Evolutionary conservation across 2,329 filamentous ascomycete species (phyloP).

Genomic region (Diatrype stigma): DNA sequence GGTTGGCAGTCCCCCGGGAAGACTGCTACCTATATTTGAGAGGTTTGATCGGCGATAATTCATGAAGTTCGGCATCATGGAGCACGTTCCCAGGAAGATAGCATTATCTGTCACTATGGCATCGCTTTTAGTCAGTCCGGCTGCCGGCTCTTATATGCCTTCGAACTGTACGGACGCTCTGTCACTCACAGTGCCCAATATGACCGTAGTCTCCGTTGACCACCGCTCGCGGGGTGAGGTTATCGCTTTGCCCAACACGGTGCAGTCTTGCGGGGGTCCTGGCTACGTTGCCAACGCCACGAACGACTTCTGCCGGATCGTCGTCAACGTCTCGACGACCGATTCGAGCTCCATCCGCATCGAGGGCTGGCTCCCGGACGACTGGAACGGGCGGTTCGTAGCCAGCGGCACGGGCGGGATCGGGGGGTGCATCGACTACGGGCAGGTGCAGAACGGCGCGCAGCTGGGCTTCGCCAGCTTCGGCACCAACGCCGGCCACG

Average conservation of each 20-base stretch:
- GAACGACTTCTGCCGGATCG: conserved; percentile 8
- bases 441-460: conserved; percentile 33
- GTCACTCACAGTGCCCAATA: neutral
- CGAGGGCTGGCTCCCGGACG: conserved; percentile 15
- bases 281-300: conserved; percentile 7
- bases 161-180: too few species aligned
- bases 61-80: too few species aligned
- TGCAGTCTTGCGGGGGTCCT: conserved; percentile 9
- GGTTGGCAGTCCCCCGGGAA: too few species aligned
- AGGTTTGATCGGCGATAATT: too few species aligned
- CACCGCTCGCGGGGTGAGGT: conserved; percentile 4
- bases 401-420: conserved; percentile 38
- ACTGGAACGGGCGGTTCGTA: conserved; percentile 34
- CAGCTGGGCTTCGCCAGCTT: conserved; percentile 34
- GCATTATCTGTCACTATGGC: too few species aligned
- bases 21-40: too few species aligned
- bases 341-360: conserved; percentile 11
- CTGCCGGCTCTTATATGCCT: too few species aligned
- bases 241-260: conserved; percentile 7
- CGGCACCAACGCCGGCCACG: conserved; percentile 38
- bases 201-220: conserved; percentile 1
- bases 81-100: too few species aligned
- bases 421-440: conserved; percentile 36
- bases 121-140: too few species aligned
- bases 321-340: conserved; percentile 7